Base-by-base conservation (phyloP, 768 basidiomycete genomes). In the Strobilomyces dryophilus region DNA sequence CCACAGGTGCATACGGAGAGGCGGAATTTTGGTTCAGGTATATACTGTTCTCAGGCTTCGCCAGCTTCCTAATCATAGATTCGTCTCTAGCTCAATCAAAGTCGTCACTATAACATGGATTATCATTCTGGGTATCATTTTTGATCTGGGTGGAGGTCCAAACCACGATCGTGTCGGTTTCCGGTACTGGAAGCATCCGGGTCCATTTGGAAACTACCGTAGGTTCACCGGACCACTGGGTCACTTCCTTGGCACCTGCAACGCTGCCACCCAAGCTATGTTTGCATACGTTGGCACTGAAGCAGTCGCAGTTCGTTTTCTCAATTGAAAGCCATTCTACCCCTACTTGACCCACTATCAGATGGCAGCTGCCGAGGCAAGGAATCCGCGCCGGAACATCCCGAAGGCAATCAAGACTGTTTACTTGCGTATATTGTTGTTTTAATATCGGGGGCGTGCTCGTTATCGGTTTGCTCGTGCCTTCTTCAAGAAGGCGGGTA, bases 201-300 rank as follows among this genome's bases (percentile, higher is more conserved):
- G 77, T 73, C 63, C 76, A 74, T 74, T 72, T 67, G 41, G 48
- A 82, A 2, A 43, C 51, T 14, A 42, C 31, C 31, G 7, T 32
- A 6, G 31, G 31, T 32, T 32, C 5, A 32, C 31, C 31, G 31
- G 31, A 3, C 17, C 51, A 1, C 34, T 34, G 5, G 51, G 51
- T 11, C 51, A 47, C 37, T 52, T 52, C 39, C 51, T 52, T 1
- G 51, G 37, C 8, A 47, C 51, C 6, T 52, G 37, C n/a, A 52
- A 37, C 34, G 39, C 41, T 5, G 17, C 26, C 29, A 52, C 24
- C 17, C 51, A 52, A 32, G 51, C 31, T 1, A 32, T 32, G 31
- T 32, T 32, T 12, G 31, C 31, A 12, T 32, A 32, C 31, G 31
- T 32, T 32, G 31, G 31, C 5, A 32, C 31, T 32, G 31, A 32